Conservation (phyloP, 352 stramenopile genomes). For the Elongisporangium prolatum region DNA sequence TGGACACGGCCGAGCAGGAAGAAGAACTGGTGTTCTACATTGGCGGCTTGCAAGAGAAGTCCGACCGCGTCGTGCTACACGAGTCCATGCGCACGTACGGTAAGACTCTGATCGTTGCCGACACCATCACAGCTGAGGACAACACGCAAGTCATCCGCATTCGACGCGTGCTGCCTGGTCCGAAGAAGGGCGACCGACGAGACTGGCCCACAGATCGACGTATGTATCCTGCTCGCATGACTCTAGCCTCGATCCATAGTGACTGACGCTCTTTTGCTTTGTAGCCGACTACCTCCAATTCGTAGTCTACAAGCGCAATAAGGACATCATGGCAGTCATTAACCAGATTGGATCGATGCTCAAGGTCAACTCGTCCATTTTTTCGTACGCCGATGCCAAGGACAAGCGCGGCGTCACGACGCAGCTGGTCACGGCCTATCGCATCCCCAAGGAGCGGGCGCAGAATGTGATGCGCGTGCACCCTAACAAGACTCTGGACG, state of each 20-base stretch:
- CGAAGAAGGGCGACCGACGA: slow-evolving; percentile 41
- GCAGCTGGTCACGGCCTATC: slow-evolving; percentile 93
- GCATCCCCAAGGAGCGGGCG: slow-evolving; percentile 57
- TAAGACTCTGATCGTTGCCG: slow-evolving; percentile 75
- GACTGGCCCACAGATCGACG: slow-evolving; percentile 73
- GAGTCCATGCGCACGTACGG: slow-evolving; percentile 83
- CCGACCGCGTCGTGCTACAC: slow-evolving; percentile 86
- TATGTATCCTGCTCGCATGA: slow-evolving; percentile 24
- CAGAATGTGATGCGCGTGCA: slow-evolving; percentile 36
- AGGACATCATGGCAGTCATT: slow-evolving; percentile 87
- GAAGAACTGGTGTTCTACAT: slow-evolving; percentile 72
- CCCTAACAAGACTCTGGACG: slow-evolving; percentile 40
- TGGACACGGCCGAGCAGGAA: slow-evolving; percentile 7
- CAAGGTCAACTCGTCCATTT: slow-evolving; percentile 55
- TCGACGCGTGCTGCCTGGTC: slow-evolving; percentile 37
- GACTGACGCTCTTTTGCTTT: slow-evolving; percentile 14
- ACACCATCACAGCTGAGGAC: slow-evolving; percentile 85
- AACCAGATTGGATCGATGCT: slow-evolving; percentile 71
- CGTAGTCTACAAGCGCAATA: slow-evolving; percentile 97
- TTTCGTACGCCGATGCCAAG: slow-evolving; percentile 95
- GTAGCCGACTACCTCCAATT: slow-evolving; percentile 92
- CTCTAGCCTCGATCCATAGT: neutral
- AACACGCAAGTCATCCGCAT: slow-evolving; percentile 72
- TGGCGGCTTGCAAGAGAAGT: slow-evolving; percentile 80
- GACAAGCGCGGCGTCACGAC: slow-evolving; percentile 96